Evolutionary conservation across 345 rosid species (phyloP).

Genomic region (Ceriops tagal): DNA sequence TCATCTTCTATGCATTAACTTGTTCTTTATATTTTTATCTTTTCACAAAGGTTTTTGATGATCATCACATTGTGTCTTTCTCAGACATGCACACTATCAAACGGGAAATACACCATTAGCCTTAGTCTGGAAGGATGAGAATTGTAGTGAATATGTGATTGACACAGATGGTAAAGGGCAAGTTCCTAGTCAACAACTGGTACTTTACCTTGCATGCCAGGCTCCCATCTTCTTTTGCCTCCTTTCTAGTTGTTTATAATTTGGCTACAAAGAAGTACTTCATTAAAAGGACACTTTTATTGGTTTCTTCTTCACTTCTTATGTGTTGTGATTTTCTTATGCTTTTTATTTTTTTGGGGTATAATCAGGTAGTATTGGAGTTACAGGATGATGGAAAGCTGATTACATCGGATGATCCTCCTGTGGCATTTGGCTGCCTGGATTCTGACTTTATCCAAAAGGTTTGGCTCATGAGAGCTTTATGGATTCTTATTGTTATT

Average conservation of each 20-base stretch:
- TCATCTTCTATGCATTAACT: neutral
- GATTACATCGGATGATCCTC: conserved; percentile 84
- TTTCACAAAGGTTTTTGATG: neutral
- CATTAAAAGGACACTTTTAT: neutral
- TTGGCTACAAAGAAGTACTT: neutral
- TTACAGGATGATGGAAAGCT: conserved; percentile 76
- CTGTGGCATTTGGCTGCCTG: conserved; percentile 64
- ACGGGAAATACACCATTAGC: conserved; percentile 89
- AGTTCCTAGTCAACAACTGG: conserved; percentile 73
- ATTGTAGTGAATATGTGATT: conserved; percentile 86
- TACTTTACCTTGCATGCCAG: conserved; percentile 20
- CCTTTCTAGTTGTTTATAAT: neutral
- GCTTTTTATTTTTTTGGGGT: neutral
- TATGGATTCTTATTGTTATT: neutral
- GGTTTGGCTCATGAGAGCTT: conserved; percentile 37
- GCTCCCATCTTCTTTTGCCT: conserved; percentile 1
- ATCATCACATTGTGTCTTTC: conserved; percentile 19
- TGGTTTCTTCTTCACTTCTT: neutral
- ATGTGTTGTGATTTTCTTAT: neutral
- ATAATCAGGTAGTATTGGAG: conserved; percentile 72
- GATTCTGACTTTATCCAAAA: conserved; percentile 52
- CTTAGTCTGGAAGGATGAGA: conserved; percentile 92
- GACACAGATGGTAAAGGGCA: conserved; percentile 91
- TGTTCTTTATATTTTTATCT: neutral
- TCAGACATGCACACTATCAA: conserved; percentile 87